Conservation (phyloP, 495 filamentous ascomycete genomes). For the Diplogelasinospora grovesii region DNA sequence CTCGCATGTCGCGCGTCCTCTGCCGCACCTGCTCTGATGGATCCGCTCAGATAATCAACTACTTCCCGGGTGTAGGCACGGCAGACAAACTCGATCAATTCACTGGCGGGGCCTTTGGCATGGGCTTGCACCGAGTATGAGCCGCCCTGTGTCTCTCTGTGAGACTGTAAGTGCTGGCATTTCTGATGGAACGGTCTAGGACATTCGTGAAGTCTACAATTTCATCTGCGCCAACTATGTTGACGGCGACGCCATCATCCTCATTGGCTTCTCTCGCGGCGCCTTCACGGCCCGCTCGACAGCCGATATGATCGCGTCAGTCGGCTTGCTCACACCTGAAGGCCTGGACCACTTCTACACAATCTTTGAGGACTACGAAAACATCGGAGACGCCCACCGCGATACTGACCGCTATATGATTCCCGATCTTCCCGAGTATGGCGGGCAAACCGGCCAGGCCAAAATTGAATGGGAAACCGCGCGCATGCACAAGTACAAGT, state of each 20-base stretch:
- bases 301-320: constrained; percentile 49
- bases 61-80: constrained; percentile 40
- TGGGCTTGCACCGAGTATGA: constrained; percentile 26
- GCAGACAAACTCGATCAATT: constrained; percentile 34
- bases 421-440: constrained; percentile 11
- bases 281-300: constrained; percentile 62
- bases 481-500: constrained; percentile 21
- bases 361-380: constrained; percentile 50
- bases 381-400: constrained; percentile 19
- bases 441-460: constrained; percentile 15
- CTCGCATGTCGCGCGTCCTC: constrained; percentile 33
- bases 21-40: constrained; percentile 25
- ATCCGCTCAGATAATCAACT: constrained; percentile 37
- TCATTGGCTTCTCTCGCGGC: constrained; percentile 64
- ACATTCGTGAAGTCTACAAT: constrained; percentile 58
- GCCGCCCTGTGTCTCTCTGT: background rate
- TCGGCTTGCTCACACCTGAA: constrained; percentile 55
- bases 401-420: constrained; percentile 17
- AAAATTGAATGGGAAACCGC: constrained; percentile 24
- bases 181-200: constrained; percentile 5
- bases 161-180: too few species aligned
- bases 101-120: constrained; percentile 43
- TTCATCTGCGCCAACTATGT: constrained; percentile 60
- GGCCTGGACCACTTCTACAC: constrained; percentile 53
- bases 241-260: constrained; percentile 57